Evolutionary conservation across 306 rosid species (phyloP), one percentile per base, ranked within the genome.

Genomic region (Pterocarpus santalinus): DNA sequence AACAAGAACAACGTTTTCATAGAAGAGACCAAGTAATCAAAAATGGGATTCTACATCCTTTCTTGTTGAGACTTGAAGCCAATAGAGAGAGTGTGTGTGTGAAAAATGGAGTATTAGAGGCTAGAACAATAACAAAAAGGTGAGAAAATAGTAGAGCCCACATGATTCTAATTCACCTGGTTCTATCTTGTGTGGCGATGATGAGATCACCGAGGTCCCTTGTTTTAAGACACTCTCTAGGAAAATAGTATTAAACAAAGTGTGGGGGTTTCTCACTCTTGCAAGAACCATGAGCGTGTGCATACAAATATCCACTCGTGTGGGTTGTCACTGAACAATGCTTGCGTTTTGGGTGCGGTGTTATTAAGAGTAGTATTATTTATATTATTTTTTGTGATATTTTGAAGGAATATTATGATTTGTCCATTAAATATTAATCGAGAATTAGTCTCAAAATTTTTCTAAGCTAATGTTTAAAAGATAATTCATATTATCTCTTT

Each of bases 231-330:
- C 85, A 67, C 80, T 33, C 34, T 34, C 8, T 12, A 12, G 62
- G 49, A 58, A 52, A 41, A 39, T 8, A 65, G 41, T 38, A 5
- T 17, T 38, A 41, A 68, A 67, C 1, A 67, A n/a, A 34, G 52
- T 5, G 33, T 13, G 8, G 28, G 60, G 7, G 12, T 73, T 8
- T 2, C 66, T 4, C 70, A 22, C 28, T 22, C 49, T 60, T 75
- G 56, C 68, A 76, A 69, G 79, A 78, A 1, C 2, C 5, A 39
- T 12, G 75, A 15, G 38, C 62, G 58, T 15, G 85, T 55, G 67
- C 82, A 71, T 67, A 85, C 71, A 81, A 74, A 90, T 92, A 88
- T 73, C 85, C 94, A 81, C 89, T 89, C 97, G 97, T 92, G 97
- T 87, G 97, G 90, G 82, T 85, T 65, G 80, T 79, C 72, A 30